Percentiles rank a stretch among this genome's conserved stretches.
These are phyloP conservation scores for Arthrobotrys iridis DNA, from an alignment of 2,329 filamentous ascomycete genomes.

Conservation along the genomic window DNA sequence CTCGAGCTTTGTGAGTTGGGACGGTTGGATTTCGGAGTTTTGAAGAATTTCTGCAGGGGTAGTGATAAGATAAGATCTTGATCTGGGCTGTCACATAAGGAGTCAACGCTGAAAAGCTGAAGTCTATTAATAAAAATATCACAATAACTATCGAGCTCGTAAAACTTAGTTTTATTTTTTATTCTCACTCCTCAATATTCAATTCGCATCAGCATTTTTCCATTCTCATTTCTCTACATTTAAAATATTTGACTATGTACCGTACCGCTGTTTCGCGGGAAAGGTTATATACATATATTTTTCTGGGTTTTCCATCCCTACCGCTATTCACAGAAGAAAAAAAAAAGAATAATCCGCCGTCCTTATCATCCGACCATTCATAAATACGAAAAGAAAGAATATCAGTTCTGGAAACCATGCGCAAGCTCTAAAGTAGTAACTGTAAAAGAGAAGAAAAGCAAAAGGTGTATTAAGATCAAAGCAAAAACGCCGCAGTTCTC, in stretches of 20 bases:
- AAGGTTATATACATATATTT: constrained; percentile 45
- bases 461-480: constrained; percentile 17
- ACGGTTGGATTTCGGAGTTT: constrained; percentile 13
- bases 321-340: neutral
- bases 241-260: neutral
- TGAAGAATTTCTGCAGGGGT: constrained; percentile 9
- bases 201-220: too few relatives aligned
- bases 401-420: constrained; percentile 3
- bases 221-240: constrained; percentile 1
- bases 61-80: constrained; percentile 31
- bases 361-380: neutral
- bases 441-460: neutral
- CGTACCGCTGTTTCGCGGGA: neutral
- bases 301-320: constrained; percentile 38
- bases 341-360: constrained; percentile 1
- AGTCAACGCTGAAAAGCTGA: constrained; percentile 2
- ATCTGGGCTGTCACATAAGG: neutral
- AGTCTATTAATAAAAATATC: neutral
- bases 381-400: neutral
- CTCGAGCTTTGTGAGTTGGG: neutral
- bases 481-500: constrained; percentile 34
- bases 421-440: neutral
- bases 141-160: too few relatives aligned
- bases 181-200: too few relatives aligned
- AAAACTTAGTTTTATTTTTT: too few relatives aligned